A percentile compares a stretch with the other conserved stretches of the same genome.
Evolutionary conservation across 164 flowering plant species (phyloP).

Genomic region (Vitis rotundifolia): DNA sequence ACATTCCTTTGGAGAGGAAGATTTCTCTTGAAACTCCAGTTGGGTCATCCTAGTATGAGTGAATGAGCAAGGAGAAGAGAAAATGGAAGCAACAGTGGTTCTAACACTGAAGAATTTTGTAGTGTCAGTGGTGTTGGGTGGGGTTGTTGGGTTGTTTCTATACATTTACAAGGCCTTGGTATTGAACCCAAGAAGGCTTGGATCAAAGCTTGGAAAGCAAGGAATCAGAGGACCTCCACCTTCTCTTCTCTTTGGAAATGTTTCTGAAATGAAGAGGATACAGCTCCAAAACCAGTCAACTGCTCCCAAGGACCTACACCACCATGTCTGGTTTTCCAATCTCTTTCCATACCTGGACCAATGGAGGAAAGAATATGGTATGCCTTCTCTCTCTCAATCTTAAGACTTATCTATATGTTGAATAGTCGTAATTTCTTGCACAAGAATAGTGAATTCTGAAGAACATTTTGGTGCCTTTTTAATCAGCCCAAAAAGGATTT

Average conservation of each 20-base stretch:
- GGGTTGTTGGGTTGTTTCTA: not conserved
- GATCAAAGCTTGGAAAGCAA: conserved; percentile 24
- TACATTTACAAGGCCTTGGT: not conserved
- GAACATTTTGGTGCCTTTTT: too few species aligned
- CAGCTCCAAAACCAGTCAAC: conserved; percentile 1
- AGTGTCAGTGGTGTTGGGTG: conserved; percentile 9
- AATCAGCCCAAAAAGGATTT: too few species aligned
- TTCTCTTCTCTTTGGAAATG: conserved; percentile 24
- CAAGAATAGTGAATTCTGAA: too few species aligned
- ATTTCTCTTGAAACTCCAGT: too few species aligned
- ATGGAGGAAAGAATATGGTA: conserved; percentile 32
- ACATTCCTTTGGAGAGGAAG: too few species aligned
- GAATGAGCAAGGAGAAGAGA: not conserved
- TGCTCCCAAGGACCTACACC: not conserved
- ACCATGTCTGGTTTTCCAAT: conserved; percentile 28
- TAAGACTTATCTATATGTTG: too few species aligned
- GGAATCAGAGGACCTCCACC: conserved; percentile 33
- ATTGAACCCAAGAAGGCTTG: conserved; percentile 16
- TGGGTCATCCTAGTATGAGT: too few species aligned
- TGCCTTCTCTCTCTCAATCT: too few species aligned
- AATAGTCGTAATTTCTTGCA: too few species aligned
- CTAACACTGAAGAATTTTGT: conserved; percentile 34
- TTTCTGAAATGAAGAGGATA: conserved; percentile 22
- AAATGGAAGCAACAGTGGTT: not conserved
- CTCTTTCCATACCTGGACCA: conserved; percentile 22